Conservation (phyloP, 495 filamentous ascomycete genomes). For the Staphylotrichum longicolle region DNA sequence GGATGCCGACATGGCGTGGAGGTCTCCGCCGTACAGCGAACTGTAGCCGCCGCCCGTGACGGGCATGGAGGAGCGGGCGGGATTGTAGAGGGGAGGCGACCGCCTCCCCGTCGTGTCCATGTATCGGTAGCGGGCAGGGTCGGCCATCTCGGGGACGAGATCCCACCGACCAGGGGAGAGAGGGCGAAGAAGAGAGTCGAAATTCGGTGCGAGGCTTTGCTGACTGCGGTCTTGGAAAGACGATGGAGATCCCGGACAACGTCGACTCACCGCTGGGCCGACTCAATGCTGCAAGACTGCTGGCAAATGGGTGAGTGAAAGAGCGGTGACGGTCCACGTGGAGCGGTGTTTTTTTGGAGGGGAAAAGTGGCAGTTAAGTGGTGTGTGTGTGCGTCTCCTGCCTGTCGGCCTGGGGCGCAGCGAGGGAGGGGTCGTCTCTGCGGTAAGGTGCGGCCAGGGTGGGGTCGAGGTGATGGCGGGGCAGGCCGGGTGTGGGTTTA, state of each 20-base stretch:
- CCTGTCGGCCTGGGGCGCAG: constrained; percentile 24
- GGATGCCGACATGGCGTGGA: constrained; percentile 40
- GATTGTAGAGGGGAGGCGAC: constrained; percentile 46
- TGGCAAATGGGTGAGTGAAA: neutral
- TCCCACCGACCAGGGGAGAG: neutral
- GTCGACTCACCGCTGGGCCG: neutral
- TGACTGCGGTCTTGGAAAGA: neutral
- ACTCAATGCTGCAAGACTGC: neutral
- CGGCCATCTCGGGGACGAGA: constrained; percentile 37
- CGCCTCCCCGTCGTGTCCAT: constrained; percentile 37
- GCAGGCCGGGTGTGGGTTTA: neutral
- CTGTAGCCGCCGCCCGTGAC: constrained; percentile 41
- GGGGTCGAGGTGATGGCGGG: constrained; percentile 17
- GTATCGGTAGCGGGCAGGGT: constrained; percentile 39
- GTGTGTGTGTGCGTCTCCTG: constrained; percentile 10
- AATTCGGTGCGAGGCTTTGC: neutral
- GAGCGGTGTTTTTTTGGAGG: constrained; percentile 16
- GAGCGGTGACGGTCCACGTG: constrained; percentile 18
- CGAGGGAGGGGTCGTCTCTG: constrained; percentile 8
- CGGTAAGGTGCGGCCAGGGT: constrained; percentile 15
- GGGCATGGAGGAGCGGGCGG: constrained; percentile 49
- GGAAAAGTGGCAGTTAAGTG: constrained; percentile 11
- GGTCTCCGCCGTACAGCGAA: constrained; percentile 43
- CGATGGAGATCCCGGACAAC: neutral
- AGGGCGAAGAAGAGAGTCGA: neutral